A percentile compares a stretch with the other conserved stretches of the same genome.
These are phyloP conservation scores for Aotearoamyces nothofagi DNA, from an alignment of 2,329 filamentous ascomycete species.

Conservation along the genomic window DNA sequence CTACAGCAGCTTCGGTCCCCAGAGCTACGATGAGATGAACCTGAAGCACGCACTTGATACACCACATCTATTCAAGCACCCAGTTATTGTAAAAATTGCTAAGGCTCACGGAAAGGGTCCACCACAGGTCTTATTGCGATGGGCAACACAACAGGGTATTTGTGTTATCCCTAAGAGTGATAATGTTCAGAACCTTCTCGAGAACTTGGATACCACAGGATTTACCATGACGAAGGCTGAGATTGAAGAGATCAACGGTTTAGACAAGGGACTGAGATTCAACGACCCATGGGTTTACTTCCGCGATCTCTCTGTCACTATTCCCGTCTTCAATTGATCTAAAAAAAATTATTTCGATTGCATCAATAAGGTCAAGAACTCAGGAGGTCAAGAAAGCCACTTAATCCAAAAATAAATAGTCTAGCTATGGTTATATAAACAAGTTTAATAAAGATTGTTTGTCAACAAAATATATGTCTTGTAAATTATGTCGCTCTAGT, in stretches of 20 bases:
- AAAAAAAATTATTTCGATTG: no score
- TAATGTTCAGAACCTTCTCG: constrained; percentile 33
- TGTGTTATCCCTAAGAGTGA: constrained; percentile 70
- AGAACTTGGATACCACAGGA: constrained; percentile 49
- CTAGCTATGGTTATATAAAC: no score
- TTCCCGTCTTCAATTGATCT: no score
- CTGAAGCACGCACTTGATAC: constrained; percentile 45
- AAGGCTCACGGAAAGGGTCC: constrained; percentile 55
- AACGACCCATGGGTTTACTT: no score
- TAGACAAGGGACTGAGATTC: constrained; percentile 54
- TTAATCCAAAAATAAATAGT: no score
- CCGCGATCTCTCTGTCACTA: no score
- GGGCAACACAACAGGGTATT: constrained; percentile 67
- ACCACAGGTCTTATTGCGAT: constrained; percentile 68
- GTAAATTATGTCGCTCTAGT: no score
- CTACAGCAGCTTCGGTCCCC: constrained; percentile 55
- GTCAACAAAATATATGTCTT: no score
- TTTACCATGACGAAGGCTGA: constrained; percentile 52
- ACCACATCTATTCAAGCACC: constrained; percentile 53
- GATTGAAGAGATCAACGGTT: constrained; percentile 44
- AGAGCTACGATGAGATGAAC: no score
- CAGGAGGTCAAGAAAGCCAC: no score
- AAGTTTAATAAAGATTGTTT: no score
- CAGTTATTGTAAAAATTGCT: constrained; percentile 46
- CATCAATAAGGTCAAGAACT: no score